Percentiles rank a stretch among this genome's conserved stretches.
These are phyloP conservation scores for Penicillium paneum DNA, from an alignment of 2,329 filamentous ascomycete genomes.

Conservation along the genomic window DNA sequence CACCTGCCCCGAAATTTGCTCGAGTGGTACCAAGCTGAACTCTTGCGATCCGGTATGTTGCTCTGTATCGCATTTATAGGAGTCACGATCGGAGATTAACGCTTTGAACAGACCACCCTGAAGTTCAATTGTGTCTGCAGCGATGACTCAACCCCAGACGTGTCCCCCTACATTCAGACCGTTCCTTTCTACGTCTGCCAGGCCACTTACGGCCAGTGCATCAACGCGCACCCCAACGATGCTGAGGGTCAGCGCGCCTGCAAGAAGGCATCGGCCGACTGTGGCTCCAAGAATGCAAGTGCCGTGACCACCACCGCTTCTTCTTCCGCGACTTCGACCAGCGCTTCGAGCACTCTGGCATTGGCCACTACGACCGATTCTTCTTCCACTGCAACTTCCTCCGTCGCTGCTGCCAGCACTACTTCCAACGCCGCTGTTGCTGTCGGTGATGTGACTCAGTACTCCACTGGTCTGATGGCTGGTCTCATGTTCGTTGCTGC, in stretches of 20 bases:
- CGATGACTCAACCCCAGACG: slow-evolving; percentile 55
- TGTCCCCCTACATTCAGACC: slow-evolving; percentile 55
- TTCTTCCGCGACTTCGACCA: slow-evolving; percentile 19
- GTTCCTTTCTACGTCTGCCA: slow-evolving; percentile 61
- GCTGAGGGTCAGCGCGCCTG: slow-evolving; percentile 49
- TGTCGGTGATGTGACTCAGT: slow-evolving; percentile 46
- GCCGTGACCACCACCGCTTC: slow-evolving; percentile 27
- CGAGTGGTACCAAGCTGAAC: slow-evolving; percentile 49
- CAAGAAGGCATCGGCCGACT: slow-evolving; percentile 46
- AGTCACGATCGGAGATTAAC: slow-evolving; percentile 2
- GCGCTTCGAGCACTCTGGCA: slow-evolving; percentile 27
- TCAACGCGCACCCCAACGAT: slow-evolving; percentile 46
- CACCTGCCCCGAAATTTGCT: slow-evolving; percentile 60
- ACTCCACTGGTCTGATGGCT: slow-evolving; percentile 52
- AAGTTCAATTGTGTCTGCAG: slow-evolving; percentile 57
- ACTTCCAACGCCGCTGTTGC: slow-evolving; percentile 46
- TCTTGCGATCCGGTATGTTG: slow-evolving; percentile 56
- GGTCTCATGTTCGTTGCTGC: slow-evolving; percentile 56
- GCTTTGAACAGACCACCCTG: slow-evolving; percentile 38
- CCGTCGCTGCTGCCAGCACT: slow-evolving; percentile 27
- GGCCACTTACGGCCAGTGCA: slow-evolving; percentile 51
- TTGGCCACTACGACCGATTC: slow-evolving; percentile 34
- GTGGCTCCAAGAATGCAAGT: slow-evolving; percentile 51
- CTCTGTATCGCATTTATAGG: background rate
- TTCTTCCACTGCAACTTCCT: slow-evolving; percentile 20